Evolutionary conservation across 129 eudicot genomes (phyloP).

Genomic region (Helichrysum umbraculigerum): DNA sequence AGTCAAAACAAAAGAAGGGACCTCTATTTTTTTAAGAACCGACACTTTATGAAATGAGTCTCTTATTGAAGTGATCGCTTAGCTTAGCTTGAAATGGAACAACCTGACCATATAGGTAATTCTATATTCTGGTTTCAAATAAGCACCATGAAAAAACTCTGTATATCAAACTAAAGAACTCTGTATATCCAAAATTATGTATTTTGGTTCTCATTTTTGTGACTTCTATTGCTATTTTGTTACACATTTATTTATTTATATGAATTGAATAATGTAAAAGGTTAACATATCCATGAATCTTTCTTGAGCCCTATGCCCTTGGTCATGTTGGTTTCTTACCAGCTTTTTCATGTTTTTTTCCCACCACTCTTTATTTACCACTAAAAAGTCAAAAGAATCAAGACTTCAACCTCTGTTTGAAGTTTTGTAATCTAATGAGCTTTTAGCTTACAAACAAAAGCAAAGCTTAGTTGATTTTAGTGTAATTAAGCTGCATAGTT

Average conservation of each 20-base stretch:
- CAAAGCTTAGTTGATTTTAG: neutral
- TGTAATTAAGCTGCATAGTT: neutral
- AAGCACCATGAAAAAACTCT: no score
- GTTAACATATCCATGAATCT: slow-evolving; percentile 36
- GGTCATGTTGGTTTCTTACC: slow-evolving; percentile 25
- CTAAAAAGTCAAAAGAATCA: slow-evolving; percentile 1
- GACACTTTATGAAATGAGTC: no score
- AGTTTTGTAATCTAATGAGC: slow-evolving; percentile 4
- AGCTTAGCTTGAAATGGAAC: no score
- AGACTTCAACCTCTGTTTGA: slow-evolving; percentile 6
- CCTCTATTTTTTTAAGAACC: no score
- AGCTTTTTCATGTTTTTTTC: slow-evolving; percentile 39
- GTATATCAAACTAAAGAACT: neutral
- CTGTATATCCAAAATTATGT: no score
- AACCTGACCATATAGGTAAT: no score
- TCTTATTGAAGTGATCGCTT: no score
- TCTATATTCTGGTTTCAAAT: no score
- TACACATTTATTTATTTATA: neutral
- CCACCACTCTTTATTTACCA: slow-evolving; percentile 18
- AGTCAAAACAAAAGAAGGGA: no score
- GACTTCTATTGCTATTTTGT: slow-evolving; percentile 4
- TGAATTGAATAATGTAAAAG: neutral
- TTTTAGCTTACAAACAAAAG: slow-evolving; percentile 11
- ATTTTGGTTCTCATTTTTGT: no score
- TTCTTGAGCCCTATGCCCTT: slow-evolving; percentile 48